These are phyloP conservation scores for Dissophora globulifera DNA, from an alignment of 192 early-diverging fungal genomes.

Conservation along the genomic window DNA sequence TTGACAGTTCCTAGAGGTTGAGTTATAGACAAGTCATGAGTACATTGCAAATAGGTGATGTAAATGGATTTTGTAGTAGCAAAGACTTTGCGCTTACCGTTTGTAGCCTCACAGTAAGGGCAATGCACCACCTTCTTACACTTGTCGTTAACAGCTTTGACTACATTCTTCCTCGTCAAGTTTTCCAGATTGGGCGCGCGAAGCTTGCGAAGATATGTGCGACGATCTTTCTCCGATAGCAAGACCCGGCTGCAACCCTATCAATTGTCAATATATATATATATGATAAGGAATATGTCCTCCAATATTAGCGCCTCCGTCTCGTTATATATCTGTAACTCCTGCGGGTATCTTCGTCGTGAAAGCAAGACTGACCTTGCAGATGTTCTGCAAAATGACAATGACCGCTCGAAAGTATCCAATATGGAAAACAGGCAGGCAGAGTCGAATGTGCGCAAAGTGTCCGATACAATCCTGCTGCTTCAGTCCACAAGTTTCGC, in stretches of 20 bases:
- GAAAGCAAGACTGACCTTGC: too few species aligned
- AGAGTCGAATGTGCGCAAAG: constrained; percentile 93
- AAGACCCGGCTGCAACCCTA: constrained; percentile 90
- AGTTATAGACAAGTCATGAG: too few species aligned
- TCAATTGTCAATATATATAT: too few species aligned
- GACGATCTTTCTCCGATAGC: constrained; percentile 81
- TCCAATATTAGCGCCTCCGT: too few species aligned
- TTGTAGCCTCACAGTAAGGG: constrained; percentile 81
- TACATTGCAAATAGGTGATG: too few species aligned
- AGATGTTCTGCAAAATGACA: constrained; percentile 94
- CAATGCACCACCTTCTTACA: constrained; percentile 93
- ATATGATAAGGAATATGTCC: too few species aligned
- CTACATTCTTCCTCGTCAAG: constrained; percentile 76
- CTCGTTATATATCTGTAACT: too few species aligned
- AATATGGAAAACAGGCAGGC: constrained; percentile 97
- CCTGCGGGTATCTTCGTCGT: too few species aligned
- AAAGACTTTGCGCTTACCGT: too few species aligned
- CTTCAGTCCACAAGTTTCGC: constrained; percentile 91
- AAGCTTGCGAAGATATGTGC: constrained; percentile 74
- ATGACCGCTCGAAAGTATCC: constrained; percentile 95
- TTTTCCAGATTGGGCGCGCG: constrained; percentile 85
- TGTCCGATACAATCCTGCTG: constrained; percentile 95
- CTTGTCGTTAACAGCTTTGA: constrained; percentile 83
- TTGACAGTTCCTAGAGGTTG: constrained; percentile 79
- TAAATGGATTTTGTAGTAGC: too few species aligned